Evolutionary conservation across 2,329 filamentous ascomycete species (phyloP), one percentile per base, ranked within the genome.

Genomic region (Phyllosticta ampelicida): DNA sequence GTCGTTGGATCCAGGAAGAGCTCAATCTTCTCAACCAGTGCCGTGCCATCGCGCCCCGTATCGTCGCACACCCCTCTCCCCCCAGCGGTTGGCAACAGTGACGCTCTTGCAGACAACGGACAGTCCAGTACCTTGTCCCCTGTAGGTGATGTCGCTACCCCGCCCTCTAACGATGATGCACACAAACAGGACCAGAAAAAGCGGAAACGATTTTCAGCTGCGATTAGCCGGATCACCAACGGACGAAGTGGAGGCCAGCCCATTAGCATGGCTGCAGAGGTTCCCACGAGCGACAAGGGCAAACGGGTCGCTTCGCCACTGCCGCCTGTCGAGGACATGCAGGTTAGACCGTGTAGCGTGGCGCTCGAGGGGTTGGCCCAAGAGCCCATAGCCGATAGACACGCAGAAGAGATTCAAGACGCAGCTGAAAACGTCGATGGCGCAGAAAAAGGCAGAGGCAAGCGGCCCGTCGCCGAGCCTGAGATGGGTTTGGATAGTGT

Each of bases 211-310:
- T 58, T 54, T 36, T 58, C 56, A 13, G 36, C 36, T n/a, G 36
- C 36, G 13, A 18, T 44, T n/a, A 44, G 36, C 36, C 36, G 36
- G 16, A 44, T 44, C 36, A 16, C 36, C 4, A 13, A 44, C n/a
- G 36, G 36, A 44, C 36, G 29, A 44, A 58, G 55, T 18, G 53
- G 55, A 49, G 53, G 50, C n/a, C 21, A 51, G 21, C 55, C 55
- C 5, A 23, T 20, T 11, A 58, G 55, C 10, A n/a, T 58, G 51
- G 21, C 53, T 4, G 36, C 13, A 16, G 36, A 44, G 8, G 13
- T 16, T 8, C 36, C 36, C 11, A 44, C 36, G 13, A 4, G n/a
- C n/a, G 36, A 44, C 36, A 44, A 44, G 36, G 36, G 36, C 36
- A 44, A 44, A 44, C 36, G 36, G n/a, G 36, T 44, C 36, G 36